These are phyloP conservation scores for Aspergillus nidulans DNA, from an alignment of 495 filamentous ascomycete genomes.

Conservation along the genomic window DNA sequence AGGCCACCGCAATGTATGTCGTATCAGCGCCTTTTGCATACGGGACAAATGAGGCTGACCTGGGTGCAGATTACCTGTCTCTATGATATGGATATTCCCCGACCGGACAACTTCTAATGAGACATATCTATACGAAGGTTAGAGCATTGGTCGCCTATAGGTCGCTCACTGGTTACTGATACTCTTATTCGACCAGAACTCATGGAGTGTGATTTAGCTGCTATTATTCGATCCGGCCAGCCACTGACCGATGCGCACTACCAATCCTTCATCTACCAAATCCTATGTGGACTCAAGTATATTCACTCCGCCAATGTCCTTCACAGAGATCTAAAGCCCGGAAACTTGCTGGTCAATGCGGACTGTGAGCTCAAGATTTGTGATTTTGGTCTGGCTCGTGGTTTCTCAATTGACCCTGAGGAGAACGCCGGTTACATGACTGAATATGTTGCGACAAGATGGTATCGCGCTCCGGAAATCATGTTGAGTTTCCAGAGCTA, in stretches of 20 bases:
- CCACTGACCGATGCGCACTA: slow-evolving; percentile 95
- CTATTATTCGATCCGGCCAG: slow-evolving; percentile 95
- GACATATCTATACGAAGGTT: slow-evolving; percentile 97
- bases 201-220: slow-evolving; percentile 98
- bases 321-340: slow-evolving; percentile 94
- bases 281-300: slow-evolving; percentile 93
- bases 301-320: slow-evolving; percentile 98
- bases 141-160: slow-evolving; percentile 8
- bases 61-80: slow-evolving; percentile 84
- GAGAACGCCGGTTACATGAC: slow-evolving; percentile 99
- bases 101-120: slow-evolving; percentile 99
- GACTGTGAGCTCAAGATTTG: slow-evolving; percentile 99
- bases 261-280: slow-evolving; percentile 94
- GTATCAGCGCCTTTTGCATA: slow-evolving; percentile 1
- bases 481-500: slow-evolving; percentile 99
- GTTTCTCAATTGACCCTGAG: slow-evolving; percentile 93
- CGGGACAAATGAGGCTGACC: slow-evolving; percentile 23
- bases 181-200: slow-evolving; percentile 57
- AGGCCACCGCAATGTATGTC: slow-evolving; percentile 71
- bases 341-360: slow-evolving; percentile 94
- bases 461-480: slow-evolving; percentile 98
- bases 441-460: slow-evolving; percentile 96
- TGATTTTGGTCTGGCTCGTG: slow-evolving; percentile 93
- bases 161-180: not conserved
- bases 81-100: slow-evolving; percentile 99